Base-by-base conservation (phyloP, 148 eudicot genomes). In the Camellia lanceoleosa region DNA sequence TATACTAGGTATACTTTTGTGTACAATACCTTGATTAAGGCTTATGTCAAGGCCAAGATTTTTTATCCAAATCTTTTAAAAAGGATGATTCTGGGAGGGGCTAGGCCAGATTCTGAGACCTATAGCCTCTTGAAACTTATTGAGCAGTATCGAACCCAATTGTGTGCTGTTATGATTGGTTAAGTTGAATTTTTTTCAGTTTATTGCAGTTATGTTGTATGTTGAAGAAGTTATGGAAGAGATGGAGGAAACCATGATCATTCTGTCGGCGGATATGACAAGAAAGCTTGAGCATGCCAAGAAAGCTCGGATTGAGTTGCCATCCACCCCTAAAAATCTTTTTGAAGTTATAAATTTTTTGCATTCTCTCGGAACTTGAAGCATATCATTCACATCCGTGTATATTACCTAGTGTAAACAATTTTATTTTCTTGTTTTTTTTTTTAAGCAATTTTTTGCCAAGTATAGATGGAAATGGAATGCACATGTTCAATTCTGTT, bases 81-180 rank as follows among this genome's bases (percentile, higher is more conserved):
- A 79, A 86, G 98, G 81, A 92, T 97, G 95, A 94, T 97, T 84
- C 91, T 97, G 46, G 98, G 94, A 73, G 99, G 99, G 80, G 87
- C 94, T 54, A 88, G 93, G 87, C 99, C 98, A 30, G 98, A 94
- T 89, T 83, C 95, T 20, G 99, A 94, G 87, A 94, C 97, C 10
- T 97, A 97, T 71, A 91, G 97, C 84, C 84, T 94, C 60, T 70
- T 90, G 79, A 94, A 89, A 84, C 89, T 94, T 67, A 83, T 91
- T 67, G 97, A 97, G 71, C 98, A 92, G 81, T 88, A 87, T 80
- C 82, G 55, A 46, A 77, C 81, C 64, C 87, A 74, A 85, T 68
- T 63, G 7, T 19, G 55, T 76, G 51, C 58, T 46, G 15, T 67
- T 11, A 7, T 51, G 38, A 41, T 47, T 5, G 16, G 23, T 10